Evolutionary conservation across 768 basidiomycete species (phyloP).

Genomic region (Hericium rajendrae): DNA sequence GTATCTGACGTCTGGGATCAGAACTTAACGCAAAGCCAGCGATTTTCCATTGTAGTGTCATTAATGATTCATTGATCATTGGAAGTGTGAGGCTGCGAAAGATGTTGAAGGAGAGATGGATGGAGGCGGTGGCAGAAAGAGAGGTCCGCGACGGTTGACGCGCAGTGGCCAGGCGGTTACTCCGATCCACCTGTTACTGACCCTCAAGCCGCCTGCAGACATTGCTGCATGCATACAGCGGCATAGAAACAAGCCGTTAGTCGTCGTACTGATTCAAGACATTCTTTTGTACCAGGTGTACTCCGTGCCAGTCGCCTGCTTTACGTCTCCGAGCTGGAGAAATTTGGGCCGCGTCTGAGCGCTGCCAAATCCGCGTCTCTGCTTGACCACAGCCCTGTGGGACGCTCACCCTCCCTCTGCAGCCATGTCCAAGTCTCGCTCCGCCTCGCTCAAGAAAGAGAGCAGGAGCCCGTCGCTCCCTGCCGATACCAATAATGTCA

Average conservation of each 20-base stretch:
- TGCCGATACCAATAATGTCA: neutral
- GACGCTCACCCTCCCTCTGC: neutral
- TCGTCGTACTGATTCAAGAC: neutral
- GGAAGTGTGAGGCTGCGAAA: too few relatives aligned
- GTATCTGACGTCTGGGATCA: too few relatives aligned
- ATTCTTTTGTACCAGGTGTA: neutral
- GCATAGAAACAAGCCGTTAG: neutral
- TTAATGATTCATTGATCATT: too few relatives aligned
- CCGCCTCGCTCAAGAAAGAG: conserved; percentile 8
- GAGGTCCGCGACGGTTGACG: neutral
- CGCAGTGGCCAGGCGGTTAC: neutral
- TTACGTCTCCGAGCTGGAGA: neutral
- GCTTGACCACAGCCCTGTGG: neutral
- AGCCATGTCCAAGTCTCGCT: conserved; percentile 21
- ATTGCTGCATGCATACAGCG: neutral
- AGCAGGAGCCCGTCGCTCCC: conserved; percentile 21
- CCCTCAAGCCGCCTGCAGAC: neutral
- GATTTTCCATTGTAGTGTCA: too few relatives aligned
- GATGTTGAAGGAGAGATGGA: too few relatives aligned
- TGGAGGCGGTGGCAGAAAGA: neutral
- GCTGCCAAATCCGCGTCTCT: neutral
- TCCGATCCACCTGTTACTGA: neutral
- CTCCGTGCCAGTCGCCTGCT: neutral
- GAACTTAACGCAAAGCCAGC: too few relatives aligned
- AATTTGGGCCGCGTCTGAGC: neutral